Evolutionary conservation across 1,284 basidiomycete genomes (phyloP), one percentile per base, ranked within the genome.

Genomic region (Rhodotorula glutinis): DNA sequence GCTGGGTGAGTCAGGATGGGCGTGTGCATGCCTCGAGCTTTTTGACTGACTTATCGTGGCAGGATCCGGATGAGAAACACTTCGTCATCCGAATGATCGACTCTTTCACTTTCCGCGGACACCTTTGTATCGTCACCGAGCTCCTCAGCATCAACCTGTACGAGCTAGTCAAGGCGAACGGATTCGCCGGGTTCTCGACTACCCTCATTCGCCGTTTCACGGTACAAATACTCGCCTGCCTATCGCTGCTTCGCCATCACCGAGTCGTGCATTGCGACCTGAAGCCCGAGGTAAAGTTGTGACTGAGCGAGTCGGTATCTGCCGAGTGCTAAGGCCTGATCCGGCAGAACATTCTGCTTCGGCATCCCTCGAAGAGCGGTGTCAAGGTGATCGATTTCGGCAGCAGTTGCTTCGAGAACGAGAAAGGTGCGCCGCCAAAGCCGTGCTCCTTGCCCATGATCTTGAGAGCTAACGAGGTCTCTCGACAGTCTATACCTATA

Each of bases 301-400:
- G 53, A 38, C 43, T 23, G 46, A 29, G 54, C 49, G 19, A 17
- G 21, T 51, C 43, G 17, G 44, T 19, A 16, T 14, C 11, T 16
- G 13, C 5, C 30, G 0, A 21, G 14, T 2, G 10, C 29, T 54
- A 25, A 47, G 29, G 53, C 44, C 27, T 60, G 10, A 21, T 3
- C 40, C 9, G 7, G 33, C 72, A 95, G 91, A 99, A 99, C 76
- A 92, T 99, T 53, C 82, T 98, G 10, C 82, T 99, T 57, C 87
- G 88, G 62, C 95, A 98, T 79, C 96, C 96, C 21, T 87, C 90
- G 17, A 96, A 93, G 83, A 96, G 92, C 76, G 92, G 87, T 5
- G 91, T 99, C 80, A 98, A 97, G 80, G 93, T 98, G 68, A 98
- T 99, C 75, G 96, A 99, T 80, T 99, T 98, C 79, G 96, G 96